Conservation (phyloP, 768 basidiomycete species). For the Exsudoporus frostii region DNA sequence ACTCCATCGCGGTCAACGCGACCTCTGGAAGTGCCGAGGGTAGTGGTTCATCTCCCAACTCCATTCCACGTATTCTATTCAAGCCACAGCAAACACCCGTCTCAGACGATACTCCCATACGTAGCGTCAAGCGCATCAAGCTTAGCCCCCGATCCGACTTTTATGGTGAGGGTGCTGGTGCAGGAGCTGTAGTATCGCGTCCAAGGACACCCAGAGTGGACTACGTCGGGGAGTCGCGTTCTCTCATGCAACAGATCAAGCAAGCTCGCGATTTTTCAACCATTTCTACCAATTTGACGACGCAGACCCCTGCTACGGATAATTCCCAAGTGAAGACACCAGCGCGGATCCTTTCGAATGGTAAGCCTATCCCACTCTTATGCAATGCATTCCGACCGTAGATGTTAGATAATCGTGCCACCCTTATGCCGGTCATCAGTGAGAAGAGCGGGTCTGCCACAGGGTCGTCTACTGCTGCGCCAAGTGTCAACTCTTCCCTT, state of each 20-base stretch:
- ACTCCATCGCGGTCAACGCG: conserved; percentile 85
- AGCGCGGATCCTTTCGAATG: not conserved
- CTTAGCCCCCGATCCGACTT: conserved; percentile 67
- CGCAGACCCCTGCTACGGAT: conserved; percentile 24
- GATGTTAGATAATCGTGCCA: conserved; percentile 9
- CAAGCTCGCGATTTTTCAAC: conserved; percentile 76
- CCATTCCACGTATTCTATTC: conserved; percentile 41
- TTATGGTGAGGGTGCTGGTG: conserved; percentile 48
- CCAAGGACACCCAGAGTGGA: conserved; percentile 52
- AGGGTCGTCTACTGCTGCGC: conserved; percentile 30
- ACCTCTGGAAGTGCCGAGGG: conserved; percentile 54
- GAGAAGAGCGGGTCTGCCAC: conserved; percentile 24
- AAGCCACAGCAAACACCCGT: conserved; percentile 45
- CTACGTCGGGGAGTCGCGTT: conserved; percentile 74
- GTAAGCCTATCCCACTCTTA: conserved; percentile 11
- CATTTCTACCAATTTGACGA: conserved; percentile 57
- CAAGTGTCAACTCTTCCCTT: conserved; percentile 53
- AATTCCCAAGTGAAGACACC: conserved; percentile 7
- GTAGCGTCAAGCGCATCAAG: conserved; percentile 79
- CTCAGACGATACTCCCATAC: conserved; percentile 48
- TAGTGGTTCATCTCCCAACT: conserved; percentile 44
- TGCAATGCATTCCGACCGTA: not conserved
- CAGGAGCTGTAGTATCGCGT: conserved; percentile 47
- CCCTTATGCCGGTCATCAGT: conserved; percentile 10
- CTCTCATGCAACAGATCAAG: conserved; percentile 78